A percentile compares a stretch with the other conserved stretches of the same genome.
Evolutionary conservation across 2,329 filamentous ascomycete genomes (phyloP).

Genomic region (Colletotrichum paranaense): DNA sequence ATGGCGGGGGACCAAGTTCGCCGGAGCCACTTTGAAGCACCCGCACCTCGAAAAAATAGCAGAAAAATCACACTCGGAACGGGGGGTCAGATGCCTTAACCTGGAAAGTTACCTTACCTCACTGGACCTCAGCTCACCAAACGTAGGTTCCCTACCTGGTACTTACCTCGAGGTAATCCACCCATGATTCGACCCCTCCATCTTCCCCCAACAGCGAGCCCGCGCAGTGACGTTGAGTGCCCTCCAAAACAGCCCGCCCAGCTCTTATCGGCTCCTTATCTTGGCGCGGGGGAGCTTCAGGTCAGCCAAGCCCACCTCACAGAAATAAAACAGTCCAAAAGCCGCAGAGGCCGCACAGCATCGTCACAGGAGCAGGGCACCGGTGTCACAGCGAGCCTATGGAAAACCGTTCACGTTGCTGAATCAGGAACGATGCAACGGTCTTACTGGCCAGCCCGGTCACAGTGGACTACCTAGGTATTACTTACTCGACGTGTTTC

Average conservation of each 20-base stretch:
- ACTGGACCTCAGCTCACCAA: not conserved
- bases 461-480: not conserved
- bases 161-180: not conserved
- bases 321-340: not conserved
- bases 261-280: conserved; percentile 34
- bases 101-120: not conserved
- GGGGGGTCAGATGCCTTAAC: too few relatives aligned
- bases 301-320: conserved; percentile 20
- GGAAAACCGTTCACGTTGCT: conserved; percentile 23
- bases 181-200: conserved; percentile 2
- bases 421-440: conserved; percentile 14
- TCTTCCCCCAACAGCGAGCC: conserved; percentile 26
- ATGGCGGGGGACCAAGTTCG: conserved; percentile 17
- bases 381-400: conserved; percentile 13
- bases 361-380: conserved; percentile 21
- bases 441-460: conserved; percentile 22
- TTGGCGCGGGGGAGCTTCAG: conserved; percentile 34
- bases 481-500: not conserved
- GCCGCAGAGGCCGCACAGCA: not conserved
- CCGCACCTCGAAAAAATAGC: conserved; percentile 13
- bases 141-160: not conserved
- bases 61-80: not conserved
- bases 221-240: not conserved
- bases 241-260: not conserved
- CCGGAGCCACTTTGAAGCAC: conserved; percentile 7